Conservation (phyloP, 805 yeast species). For the Yarrowia sp. region DNA sequence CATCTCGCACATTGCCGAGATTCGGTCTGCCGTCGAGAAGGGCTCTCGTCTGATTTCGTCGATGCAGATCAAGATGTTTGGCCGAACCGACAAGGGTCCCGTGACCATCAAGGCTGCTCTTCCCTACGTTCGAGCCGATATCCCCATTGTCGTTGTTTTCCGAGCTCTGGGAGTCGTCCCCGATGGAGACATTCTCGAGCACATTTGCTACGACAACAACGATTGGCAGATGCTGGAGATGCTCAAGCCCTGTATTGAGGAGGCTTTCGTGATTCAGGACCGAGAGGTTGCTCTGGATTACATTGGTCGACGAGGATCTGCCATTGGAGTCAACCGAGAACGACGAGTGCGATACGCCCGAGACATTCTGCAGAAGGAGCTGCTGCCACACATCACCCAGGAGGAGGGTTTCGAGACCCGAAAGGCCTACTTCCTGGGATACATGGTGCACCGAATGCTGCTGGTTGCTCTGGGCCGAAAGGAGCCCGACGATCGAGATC, state of each 20-base stretch:
- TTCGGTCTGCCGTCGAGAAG: slow-evolving; percentile 94
- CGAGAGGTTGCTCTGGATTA: slow-evolving; percentile 97
- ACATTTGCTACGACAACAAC: slow-evolving; percentile 94
- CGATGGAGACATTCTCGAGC: slow-evolving; percentile 98
- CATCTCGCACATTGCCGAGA: slow-evolving; percentile 93
- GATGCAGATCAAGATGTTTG: slow-evolving; percentile 89
- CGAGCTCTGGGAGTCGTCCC: slow-evolving; percentile 98
- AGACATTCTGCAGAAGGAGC: slow-evolving; percentile 94
- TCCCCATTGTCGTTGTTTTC: slow-evolving; percentile 95
- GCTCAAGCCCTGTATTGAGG: slow-evolving; percentile 98
- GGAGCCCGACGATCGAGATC: slow-evolving; percentile 99
- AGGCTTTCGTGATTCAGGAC: slow-evolving; percentile 97
- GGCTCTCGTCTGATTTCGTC: slow-evolving; percentile 95
- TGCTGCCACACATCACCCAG: slow-evolving; percentile 96
- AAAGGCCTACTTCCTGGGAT: slow-evolving; percentile 96
- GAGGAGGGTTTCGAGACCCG: slow-evolving; percentile 96
- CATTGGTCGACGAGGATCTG: slow-evolving; percentile 98
- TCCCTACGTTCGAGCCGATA: slow-evolving; percentile 95
- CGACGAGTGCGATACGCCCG: slow-evolving; percentile 98
- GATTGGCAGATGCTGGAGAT: slow-evolving; percentile 99
- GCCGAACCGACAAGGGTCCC: slow-evolving; percentile 68
- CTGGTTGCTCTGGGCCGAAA: slow-evolving; percentile 96
- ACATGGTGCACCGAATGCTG: slow-evolving; percentile 94
- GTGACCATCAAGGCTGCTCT: slow-evolving; percentile 90
- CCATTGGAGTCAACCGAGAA: slow-evolving; percentile 93